Base-by-base conservation (phyloP, 768 basidiomycete species). In the Pisolithus microcarpus region DNA sequence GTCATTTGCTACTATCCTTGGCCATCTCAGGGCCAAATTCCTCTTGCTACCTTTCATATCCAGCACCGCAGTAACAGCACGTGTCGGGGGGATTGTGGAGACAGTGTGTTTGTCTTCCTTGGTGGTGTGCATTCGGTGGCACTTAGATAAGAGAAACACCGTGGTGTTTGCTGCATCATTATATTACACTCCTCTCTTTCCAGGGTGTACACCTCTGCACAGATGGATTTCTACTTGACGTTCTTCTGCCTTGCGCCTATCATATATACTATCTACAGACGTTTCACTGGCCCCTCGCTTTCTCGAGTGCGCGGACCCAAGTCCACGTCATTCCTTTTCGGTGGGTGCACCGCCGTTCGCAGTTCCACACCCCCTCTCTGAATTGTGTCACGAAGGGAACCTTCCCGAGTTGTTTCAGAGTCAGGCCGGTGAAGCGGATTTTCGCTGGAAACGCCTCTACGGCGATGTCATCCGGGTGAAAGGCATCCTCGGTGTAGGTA, bases 391-490 rank as follows among this genome's bases (percentile, higher is more conserved):
- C 56, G 52, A n/a, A 68, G 67, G 67, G 11, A 62, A 69, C 52
- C 38, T 67, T 34, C 43, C 51, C 5, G 64, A 70, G 19, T 9
- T 69, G 15, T 64, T 56, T 28, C 69, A 62, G 53, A 47, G 50
- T 30, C 58, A 66, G 3, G 57, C 50, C n/a, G 69, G 56, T 36
- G 49, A 60, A 13, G 26, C 55, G 13, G 64, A 69, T 48, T 63
- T 65, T 47, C 54, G 57, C 49, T 69, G 67, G 67, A 62, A 67
- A 34, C 48, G 26, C 6, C 52, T 47, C 18, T 70, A 70, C 49
- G 67, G 67, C 6, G 46, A 58, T 36, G 16, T 70, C 16, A 48
- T 69, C 31, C 58, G 63, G 7, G 56, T 67, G 53, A 67, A 65
- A 50, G 51, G 54, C 4, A 38, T 60, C 13, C 56, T 69, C 36